Conservation (phyloP, 129 eudicot species). For the sunflower (Helianthus annuus) region DNA sequence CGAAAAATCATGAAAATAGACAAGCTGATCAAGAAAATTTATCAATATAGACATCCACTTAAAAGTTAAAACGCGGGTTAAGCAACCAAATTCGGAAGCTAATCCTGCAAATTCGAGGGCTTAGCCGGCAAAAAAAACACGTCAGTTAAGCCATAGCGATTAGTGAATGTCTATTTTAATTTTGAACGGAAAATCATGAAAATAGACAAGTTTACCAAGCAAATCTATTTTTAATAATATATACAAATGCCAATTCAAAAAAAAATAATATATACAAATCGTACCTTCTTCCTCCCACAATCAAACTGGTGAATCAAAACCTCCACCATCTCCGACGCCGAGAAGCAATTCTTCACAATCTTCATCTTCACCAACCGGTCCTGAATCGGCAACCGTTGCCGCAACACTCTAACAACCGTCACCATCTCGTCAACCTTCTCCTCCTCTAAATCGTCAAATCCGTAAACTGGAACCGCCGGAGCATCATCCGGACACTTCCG, state of each 20-base stretch:
- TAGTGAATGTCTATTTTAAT: too few relatives aligned
- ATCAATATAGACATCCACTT: too few relatives aligned
- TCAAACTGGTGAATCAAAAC: constrained; percentile 56
- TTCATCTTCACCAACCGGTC: constrained; percentile 85
- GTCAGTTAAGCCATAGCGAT: too few relatives aligned
- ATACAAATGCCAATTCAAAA: too few relatives aligned
- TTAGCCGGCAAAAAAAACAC: too few relatives aligned
- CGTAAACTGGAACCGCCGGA: constrained; percentile 75
- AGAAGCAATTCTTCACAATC: constrained; percentile 81
- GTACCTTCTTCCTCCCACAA: constrained; percentile 71
- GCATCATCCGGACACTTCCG: constrained; percentile 72
- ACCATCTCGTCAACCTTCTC: constrained; percentile 62
- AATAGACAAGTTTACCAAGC: too few relatives aligned
- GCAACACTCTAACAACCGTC: constrained; percentile 52
- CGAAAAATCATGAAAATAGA: not conserved
- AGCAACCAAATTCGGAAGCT: too few relatives aligned
- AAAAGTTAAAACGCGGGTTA: too few relatives aligned
- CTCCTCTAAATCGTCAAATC: constrained; percentile 83
- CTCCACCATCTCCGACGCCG: constrained; percentile 74
- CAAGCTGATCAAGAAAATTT: too few relatives aligned
- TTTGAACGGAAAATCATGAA: too few relatives aligned
- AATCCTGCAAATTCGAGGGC: too few relatives aligned
- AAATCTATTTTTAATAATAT: too few relatives aligned
- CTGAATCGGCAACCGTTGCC: constrained; percentile 76
- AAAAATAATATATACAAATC: not conserved